Evolutionary conservation across 2,329 filamentous ascomycete genomes (phyloP).

Genomic region (Paraphoma sp.): DNA sequence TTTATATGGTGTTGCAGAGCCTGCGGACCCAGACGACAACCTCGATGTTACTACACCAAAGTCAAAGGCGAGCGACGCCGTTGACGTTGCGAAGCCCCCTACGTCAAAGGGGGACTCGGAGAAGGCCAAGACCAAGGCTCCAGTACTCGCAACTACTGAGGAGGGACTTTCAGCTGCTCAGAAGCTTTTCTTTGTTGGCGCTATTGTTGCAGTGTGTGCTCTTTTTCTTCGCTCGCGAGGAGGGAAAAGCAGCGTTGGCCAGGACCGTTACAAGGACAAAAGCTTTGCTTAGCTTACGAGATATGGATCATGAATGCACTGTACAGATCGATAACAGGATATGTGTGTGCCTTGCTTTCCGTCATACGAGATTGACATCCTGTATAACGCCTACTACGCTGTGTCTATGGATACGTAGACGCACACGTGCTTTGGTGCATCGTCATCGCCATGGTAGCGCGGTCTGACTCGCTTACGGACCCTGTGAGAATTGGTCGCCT

Average conservation of each 20-base stretch:
- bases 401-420: neutral
- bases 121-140: conserved; percentile 21
- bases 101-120: conserved; percentile 28
- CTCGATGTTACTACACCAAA: conserved; percentile 48
- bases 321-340: neutral
- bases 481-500: neutral
- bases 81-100: conserved; percentile 34
- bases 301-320: conserved; percentile 6
- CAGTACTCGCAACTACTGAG: conserved; percentile 21
- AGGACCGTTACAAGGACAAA: conserved; percentile 43
- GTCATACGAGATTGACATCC: too few relatives aligned
- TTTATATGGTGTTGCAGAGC: conserved; percentile 52
- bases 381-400: too few relatives aligned
- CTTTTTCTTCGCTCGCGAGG: conserved; percentile 49
- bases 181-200: conserved; percentile 55
- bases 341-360: too few relatives aligned
- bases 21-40: conserved; percentile 49
- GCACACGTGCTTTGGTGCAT: neutral
- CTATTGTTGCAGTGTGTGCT: conserved; percentile 52
- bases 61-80: conserved; percentile 21
- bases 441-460: neutral
- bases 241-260: conserved; percentile 19
- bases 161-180: conserved; percentile 51
- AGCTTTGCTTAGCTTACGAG: conserved; percentile 46
- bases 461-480: neutral